phyloP scores from a whole-genome alignment of 2,329 filamentous ascomycete genomes.

The Pestalotiopsis sp. region DNA sequence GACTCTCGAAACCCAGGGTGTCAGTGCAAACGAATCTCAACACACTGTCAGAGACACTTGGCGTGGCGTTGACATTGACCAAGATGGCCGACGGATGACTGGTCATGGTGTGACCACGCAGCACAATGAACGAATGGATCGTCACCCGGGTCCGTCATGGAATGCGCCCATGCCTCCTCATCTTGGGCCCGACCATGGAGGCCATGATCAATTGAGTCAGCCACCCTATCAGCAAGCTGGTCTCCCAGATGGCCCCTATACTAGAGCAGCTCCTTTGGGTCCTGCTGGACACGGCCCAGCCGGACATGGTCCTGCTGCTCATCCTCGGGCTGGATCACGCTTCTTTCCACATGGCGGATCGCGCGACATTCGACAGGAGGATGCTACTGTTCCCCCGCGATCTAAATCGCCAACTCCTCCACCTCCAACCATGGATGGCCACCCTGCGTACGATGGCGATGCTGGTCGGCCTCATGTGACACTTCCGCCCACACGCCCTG shows the following conservation, averaged over 20 bases:
- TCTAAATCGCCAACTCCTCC: conserved; percentile 68
- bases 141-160: conserved; percentile 12
- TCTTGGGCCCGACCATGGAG: background rate
- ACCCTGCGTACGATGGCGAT: conserved; percentile 74
- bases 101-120: conserved; percentile 25
- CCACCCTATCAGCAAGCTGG: conserved; percentile 13
- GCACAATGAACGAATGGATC: conserved; percentile 14
- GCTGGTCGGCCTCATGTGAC: conserved; percentile 67
- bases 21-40: conserved; percentile 47
- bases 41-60: conserved; percentile 57
- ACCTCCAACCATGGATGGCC: conserved; percentile 69
- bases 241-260: conserved; percentile 20
- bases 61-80: conserved; percentile 45
- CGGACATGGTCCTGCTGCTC: conserved; percentile 29
- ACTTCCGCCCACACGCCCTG: conserved; percentile 70
- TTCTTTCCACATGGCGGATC: conserved; percentile 59
- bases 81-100: conserved; percentile 37
- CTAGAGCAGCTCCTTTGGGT: conserved; percentile 18
- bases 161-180: conserved; percentile 4
- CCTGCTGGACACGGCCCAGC: conserved; percentile 20
- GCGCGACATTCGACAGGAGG: conserved; percentile 49
- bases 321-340: conserved; percentile 56
- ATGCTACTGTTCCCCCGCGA: conserved; percentile 37
- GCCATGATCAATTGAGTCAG: conserved; percentile 12
- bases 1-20: conserved; percentile 46